Percentiles rank a stretch among this genome's conserved stretches.
Conservation (phyloP, 1,284 basidiomycete genomes). For the Papiliotrema laurentii region DNA sequence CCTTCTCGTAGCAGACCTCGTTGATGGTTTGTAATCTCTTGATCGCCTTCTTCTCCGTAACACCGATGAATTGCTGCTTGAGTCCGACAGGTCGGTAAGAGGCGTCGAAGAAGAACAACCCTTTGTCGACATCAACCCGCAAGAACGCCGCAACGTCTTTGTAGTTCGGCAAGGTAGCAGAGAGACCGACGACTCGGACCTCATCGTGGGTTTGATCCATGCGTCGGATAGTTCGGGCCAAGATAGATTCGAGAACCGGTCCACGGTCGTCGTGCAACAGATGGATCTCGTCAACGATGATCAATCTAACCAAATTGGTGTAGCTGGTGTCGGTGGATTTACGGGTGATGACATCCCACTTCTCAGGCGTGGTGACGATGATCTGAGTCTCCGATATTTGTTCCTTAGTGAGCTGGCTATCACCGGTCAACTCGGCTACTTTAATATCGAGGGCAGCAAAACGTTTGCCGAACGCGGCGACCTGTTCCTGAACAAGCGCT, state of each 20-base stretch:
- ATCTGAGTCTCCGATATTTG: conserved; percentile 97
- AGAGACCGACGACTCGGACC: conserved; percentile 90
- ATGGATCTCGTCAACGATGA: conserved; percentile 99
- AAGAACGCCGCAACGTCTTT: conserved; percentile 98
- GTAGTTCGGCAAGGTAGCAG: conserved; percentile 96
- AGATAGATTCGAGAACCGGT: conserved; percentile 89
- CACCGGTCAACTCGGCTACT: conserved; percentile 94
- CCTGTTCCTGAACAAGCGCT: conserved; percentile 95
- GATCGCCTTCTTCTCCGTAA: conserved; percentile 99
- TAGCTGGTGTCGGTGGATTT: conserved; percentile 97
- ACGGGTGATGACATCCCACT: conserved; percentile 98
- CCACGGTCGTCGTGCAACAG: conserved; percentile 97
- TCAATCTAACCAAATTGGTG: conserved; percentile 91
- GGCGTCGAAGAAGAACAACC: conserved; percentile 95
- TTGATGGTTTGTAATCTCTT: conserved; percentile 98
- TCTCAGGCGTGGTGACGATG: conserved; percentile 98
- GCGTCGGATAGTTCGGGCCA: conserved; percentile 84
- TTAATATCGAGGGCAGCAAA: conserved; percentile 77
- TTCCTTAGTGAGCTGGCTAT: conserved; percentile 96
- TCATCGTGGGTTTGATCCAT: conserved; percentile 94
- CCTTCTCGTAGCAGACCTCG: conserved; percentile 99
- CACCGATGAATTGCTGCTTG: conserved; percentile 94
- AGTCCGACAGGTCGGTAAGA: conserved; percentile 90
- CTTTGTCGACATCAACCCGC: conserved; percentile 85
- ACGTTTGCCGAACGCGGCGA: conserved; percentile 84